These are phyloP conservation scores for Hemileia vastatrix DNA, from an alignment of 1,284 basidiomycete species.

Conservation along the genomic window DNA sequence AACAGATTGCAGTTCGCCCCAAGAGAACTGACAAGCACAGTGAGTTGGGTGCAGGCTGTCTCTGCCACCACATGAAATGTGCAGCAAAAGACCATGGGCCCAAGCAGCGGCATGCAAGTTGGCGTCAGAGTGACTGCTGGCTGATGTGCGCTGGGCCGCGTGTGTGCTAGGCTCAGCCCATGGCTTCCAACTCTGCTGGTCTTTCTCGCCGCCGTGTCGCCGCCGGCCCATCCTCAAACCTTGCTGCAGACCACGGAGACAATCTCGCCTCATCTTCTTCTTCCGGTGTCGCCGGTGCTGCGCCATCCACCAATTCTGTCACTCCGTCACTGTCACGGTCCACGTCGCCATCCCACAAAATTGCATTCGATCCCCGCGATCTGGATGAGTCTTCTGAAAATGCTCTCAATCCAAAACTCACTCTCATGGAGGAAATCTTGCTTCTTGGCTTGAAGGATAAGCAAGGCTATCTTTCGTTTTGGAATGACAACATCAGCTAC, in stretches of 20 bases:
- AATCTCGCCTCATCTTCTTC: slow-evolving; percentile 23
- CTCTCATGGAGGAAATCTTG: slow-evolving; percentile 93
- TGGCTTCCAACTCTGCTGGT: slow-evolving; percentile 39
- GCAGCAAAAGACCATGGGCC: too few relatives aligned
- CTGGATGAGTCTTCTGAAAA: slow-evolving; percentile 64
- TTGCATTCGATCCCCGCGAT: slow-evolving; percentile 91
- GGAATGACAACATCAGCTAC: slow-evolving; percentile 98
- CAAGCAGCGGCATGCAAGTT: too few relatives aligned
- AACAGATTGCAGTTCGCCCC: too few relatives aligned
- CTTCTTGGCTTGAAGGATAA: slow-evolving; percentile 83
- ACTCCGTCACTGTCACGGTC: slow-evolving; percentile 23
- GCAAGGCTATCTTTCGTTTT: slow-evolving; percentile 89
- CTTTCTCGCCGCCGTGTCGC: slow-evolving; percentile 46
- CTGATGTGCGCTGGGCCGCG: too few relatives aligned
- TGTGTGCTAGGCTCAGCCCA: too few relatives aligned
- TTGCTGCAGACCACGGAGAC: too few relatives aligned
- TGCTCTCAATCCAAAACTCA: slow-evolving; percentile 67
- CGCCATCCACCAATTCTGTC: slow-evolving; percentile 6
- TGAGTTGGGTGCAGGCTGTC: too few relatives aligned
- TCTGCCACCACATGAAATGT: too few relatives aligned
- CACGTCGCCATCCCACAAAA: slow-evolving; percentile 48
- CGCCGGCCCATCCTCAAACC: slow-evolving; percentile 28
- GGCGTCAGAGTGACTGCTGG: too few relatives aligned
- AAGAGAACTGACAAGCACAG: too few relatives aligned
- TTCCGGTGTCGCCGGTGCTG: neutral